These are phyloP conservation scores for Clonostachys rosea DNA, from an alignment of 2,329 filamentous ascomycete species.

Conservation along the genomic window DNA sequence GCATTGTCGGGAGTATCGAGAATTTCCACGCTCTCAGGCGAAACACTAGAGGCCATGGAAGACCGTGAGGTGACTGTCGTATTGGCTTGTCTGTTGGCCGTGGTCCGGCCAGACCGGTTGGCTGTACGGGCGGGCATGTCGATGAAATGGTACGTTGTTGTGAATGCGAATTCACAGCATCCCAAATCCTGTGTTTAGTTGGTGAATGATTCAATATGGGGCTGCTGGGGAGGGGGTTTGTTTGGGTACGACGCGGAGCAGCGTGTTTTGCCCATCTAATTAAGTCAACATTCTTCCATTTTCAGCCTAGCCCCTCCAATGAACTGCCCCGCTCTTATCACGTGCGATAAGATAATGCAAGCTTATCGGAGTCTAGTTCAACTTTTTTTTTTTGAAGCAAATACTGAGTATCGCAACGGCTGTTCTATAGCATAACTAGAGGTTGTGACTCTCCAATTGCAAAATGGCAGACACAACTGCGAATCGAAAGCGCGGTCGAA, in stretches of 20 bases:
- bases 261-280: neutral
- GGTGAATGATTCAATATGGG: neutral
- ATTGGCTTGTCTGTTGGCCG: slow-evolving; percentile 32
- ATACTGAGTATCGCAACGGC: too few relatives aligned
- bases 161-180: too few relatives aligned
- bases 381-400: slow-evolving; percentile 12
- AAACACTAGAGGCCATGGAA: slow-evolving; percentile 41
- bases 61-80: slow-evolving; percentile 29
- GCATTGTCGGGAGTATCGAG: slow-evolving; percentile 67
- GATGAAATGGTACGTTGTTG: too few relatives aligned
- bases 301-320: slow-evolving; percentile 15
- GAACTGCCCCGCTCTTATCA: slow-evolving; percentile 14
- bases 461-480: slow-evolving; percentile 21
- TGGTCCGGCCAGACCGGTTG: slow-evolving; percentile 38
- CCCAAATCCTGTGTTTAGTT: neutral
- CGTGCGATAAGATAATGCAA: slow-evolving; percentile 23
- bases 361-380: slow-evolving; percentile 7
- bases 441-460: slow-evolving; percentile 13
- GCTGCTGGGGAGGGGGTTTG: slow-evolving; percentile 9
- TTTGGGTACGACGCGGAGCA: slow-evolving; percentile 12
- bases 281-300: slow-evolving; percentile 24
- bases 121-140: slow-evolving; percentile 47
- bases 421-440: too few relatives aligned
- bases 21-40: slow-evolving; percentile 64
- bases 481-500: slow-evolving; percentile 28